Evolutionary conservation across 2,329 filamentous ascomycete species (phyloP).

Genomic region (Nigrograna mackinnonii): DNA sequence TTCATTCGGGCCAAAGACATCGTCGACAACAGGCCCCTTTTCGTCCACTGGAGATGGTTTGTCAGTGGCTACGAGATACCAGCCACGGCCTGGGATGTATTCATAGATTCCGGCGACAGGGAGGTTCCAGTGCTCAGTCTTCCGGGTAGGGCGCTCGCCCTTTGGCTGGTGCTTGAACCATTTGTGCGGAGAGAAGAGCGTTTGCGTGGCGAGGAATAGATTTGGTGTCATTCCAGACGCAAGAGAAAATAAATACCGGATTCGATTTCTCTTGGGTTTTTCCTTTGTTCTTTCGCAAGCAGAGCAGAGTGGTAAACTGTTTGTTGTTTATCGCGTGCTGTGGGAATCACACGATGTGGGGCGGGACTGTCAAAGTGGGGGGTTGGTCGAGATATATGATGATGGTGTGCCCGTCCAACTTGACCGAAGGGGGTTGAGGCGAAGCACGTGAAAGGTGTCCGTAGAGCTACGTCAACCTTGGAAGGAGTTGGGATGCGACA

Average conservation of each 20-base stretch:
- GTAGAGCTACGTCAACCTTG: too few species aligned
- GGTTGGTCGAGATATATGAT: too few species aligned
- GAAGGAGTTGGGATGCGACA: constrained; percentile 3
- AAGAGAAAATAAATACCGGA: constrained; percentile 1
- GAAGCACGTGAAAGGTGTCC: constrained; percentile 16
- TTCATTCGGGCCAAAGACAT: constrained; percentile 16
- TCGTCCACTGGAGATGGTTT: constrained; percentile 34
- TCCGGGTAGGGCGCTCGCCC: constrained; percentile 42
- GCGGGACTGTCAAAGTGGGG: too few species aligned
- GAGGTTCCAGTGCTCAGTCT: constrained; percentile 52
- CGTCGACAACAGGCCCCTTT: constrained; percentile 14
- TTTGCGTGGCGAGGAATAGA: constrained; percentile 54
- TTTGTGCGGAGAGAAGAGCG: constrained; percentile 51
- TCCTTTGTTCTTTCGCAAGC: too few species aligned
- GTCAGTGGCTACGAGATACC: constrained; percentile 52
- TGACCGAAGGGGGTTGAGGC: constrained; percentile 7
- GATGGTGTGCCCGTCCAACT: too few species aligned
- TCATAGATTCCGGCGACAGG: constrained; percentile 54
- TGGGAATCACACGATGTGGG: too few species aligned
- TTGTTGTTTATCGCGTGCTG: too few species aligned
- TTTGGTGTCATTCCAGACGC: constrained; percentile 52
- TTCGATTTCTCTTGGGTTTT: not conserved
- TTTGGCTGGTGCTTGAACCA: constrained; percentile 50
- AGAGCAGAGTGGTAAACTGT: too few species aligned
- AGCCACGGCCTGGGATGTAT: constrained; percentile 53